phyloP scores from a whole-genome alignment of 768 basidiomycete species.

The Suillus lakei region DNA sequence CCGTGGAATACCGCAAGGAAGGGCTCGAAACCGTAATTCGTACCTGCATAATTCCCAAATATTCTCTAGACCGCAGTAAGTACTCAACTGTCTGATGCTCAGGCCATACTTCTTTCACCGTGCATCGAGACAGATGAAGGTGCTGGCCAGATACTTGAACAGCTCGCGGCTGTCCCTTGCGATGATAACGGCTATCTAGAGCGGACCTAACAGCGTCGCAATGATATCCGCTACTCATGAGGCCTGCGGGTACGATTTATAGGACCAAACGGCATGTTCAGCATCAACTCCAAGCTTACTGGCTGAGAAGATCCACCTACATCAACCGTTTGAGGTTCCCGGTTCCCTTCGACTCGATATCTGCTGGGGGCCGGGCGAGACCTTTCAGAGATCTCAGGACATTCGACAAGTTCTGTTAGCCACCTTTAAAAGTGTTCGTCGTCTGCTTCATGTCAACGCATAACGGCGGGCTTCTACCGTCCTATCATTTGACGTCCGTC shows the following conservation, averaged over 20 bases:
- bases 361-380: slow-evolving; percentile 34
- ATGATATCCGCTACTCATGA: slow-evolving; percentile 18
- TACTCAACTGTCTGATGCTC: slow-evolving; percentile 27
- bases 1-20: slow-evolving; percentile 38
- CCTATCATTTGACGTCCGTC: slow-evolving; percentile 59
- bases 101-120: slow-evolving; percentile 43
- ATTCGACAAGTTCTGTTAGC: slow-evolving; percentile 16
- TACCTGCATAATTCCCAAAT: slow-evolving; percentile 36
- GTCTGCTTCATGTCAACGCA: background rate
- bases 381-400: slow-evolving; percentile 1
- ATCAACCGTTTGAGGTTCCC: slow-evolving; percentile 71
- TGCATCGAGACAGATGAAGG: background rate
- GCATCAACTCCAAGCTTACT: slow-evolving; percentile 56
- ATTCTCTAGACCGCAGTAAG: slow-evolving; percentile 46
- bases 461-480: slow-evolving; percentile 56
- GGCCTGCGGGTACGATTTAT: slow-evolving; percentile 28
- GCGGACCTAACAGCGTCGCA: slow-evolving; percentile 57
- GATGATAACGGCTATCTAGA: slow-evolving; percentile 24
- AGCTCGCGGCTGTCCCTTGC: slow-evolving; percentile 46
- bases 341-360: slow-evolving; percentile 57
- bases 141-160: slow-evolving; percentile 10
- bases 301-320: slow-evolving; percentile 56
- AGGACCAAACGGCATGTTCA: slow-evolving; percentile 70
- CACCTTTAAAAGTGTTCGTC: background rate
- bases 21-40: slow-evolving; percentile 46